Evolutionary conservation across 2,329 filamentous ascomycete genomes (phyloP), one percentile per base, ranked within the genome.

Genomic region (Ceratocystis diversiconidia): DNA sequence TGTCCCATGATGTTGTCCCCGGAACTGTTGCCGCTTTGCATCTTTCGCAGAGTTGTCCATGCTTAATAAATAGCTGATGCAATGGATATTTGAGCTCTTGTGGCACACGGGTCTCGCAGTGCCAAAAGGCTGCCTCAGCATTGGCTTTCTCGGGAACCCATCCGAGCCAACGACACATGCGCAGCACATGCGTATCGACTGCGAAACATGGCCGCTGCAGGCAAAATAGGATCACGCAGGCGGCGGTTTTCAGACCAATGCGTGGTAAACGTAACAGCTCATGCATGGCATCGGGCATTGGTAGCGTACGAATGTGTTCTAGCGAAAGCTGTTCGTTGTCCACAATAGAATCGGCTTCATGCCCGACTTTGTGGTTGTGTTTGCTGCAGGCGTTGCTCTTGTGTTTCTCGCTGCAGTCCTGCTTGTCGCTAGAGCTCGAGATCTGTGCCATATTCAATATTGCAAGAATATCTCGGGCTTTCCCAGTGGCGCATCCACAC

Each of bases 401-500:
- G 30, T 3, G 2, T 5, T 17, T 43, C 28, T 28, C 28, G 41
- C 41, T 17, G 19, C 25, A 22, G 22, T 8, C 10, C 12, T 30
- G 1, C 28, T 55, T 12, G 50, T 25, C 25, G 25, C 12, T 7
- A 15, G 25, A 12, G 69, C 90, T 85, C 57, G 84, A 76, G 71
- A 87, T 84, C 0, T 17, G 63, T 3, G 91, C 86, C 74, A 85
- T 83, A 63, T 90, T 82, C 7, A 95, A 77, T 44, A 90, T 90
- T 17, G 76, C 75, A 72, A 92, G 90, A 71, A 95, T 89, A 69
- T 86, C 79, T 63, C 81, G 85, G 67, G 84, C 85, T 74, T 92
- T 94, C 17, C 79, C 78, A n/a, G 82, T 80, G 1, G 84, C 86
- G 1, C 92, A 77, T 0, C 90, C 90, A 8, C 88, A 89, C 6